Evolutionary conservation across 192 early-diverging fungal genomes (phyloP), one percentile per base, ranked within the genome.

Genomic region (Rhizoclosmatium globosum): DNA sequence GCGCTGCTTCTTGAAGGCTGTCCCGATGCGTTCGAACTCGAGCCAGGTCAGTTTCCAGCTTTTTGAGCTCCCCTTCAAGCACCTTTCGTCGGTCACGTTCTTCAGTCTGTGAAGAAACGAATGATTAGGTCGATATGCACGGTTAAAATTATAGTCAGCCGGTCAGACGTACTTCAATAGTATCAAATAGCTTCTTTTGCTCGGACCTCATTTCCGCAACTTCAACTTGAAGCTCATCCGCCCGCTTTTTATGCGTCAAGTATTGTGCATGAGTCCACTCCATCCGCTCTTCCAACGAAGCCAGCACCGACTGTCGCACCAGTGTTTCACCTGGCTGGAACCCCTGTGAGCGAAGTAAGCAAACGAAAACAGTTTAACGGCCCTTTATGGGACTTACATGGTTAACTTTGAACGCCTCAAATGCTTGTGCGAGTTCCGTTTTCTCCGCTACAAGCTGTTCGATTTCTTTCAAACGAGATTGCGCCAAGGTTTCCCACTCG

Each of bases 21-120:
- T 90, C 87, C 42, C 89, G 81, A 48, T 84, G 60, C 21, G 67
- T 77, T 47, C 89, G 81, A 47, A 88, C 21, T 38, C 88, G 82
- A 19, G 74, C 61, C 21, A 85, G 68, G 45, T 89, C 87, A 4
- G 60, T 72, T 79, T 89, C 82, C 3, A 84, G 60, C 48, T 83
- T 83, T 15, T 77, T 74, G 41, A 88, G 65, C 57, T 90, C 89
- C 15, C 31, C 38, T 66, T 88, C 87, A 41, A 86, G 15, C 2
- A 47, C 74, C 67, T 87, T 88, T 39, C 88, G 45, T 42, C 85
- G 80, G 11, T 66, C 65, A 17, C 50, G 64, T 61, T 86, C 83
- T 66, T 86, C 85, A 3, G 41, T 60, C 83, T 85, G 76, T 44
- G 2, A 76, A 13, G 2, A 38, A 21, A 13, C 17, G 21, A n/a